Evolutionary conservation across 2,329 filamentous ascomycete species (phyloP).

Genomic region (Colletotrichum magnum): DNA sequence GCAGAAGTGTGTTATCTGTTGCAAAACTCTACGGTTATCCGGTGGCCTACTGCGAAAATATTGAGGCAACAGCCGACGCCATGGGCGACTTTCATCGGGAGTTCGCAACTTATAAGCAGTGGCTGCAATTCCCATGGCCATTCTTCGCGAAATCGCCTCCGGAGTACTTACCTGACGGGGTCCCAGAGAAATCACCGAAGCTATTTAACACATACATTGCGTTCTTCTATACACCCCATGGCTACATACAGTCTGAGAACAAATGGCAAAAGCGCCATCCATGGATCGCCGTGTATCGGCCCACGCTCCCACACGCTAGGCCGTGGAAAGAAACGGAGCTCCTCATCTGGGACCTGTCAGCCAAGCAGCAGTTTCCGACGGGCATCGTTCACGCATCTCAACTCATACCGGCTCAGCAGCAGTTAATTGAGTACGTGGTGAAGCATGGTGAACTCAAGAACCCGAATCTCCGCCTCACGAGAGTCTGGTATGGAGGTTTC

Average conservation of each 20-base stretch:
- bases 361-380: constrained; percentile 45
- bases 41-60: constrained; percentile 57
- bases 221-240: constrained; percentile 62
- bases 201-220: constrained; percentile 56
- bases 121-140: constrained; percentile 49
- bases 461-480: constrained; percentile 50
- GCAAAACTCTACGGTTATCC: constrained; percentile 54
- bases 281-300: constrained; percentile 66
- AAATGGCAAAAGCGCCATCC: constrained; percentile 55
- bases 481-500: constrained; percentile 63
- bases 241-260: constrained; percentile 37
- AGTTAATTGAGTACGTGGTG: constrained; percentile 56
- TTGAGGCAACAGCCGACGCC: constrained; percentile 51
- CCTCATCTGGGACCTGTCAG: constrained; percentile 67
- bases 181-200: not conserved
- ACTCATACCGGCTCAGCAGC: constrained; percentile 61
- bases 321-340: constrained; percentile 59
- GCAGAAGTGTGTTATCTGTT: constrained; percentile 46
- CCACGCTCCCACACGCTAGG: constrained; percentile 53
- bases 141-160: constrained; percentile 41
- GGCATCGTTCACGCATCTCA: constrained; percentile 48
- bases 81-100: constrained; percentile 47
- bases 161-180: not conserved
- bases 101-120: constrained; percentile 52
- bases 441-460: constrained; percentile 50